A percentile compares a stretch with the other conserved stretches of the same genome.
Conservation (phyloP, 345 rosid genomes). For the Physaria fendleri region DNA sequence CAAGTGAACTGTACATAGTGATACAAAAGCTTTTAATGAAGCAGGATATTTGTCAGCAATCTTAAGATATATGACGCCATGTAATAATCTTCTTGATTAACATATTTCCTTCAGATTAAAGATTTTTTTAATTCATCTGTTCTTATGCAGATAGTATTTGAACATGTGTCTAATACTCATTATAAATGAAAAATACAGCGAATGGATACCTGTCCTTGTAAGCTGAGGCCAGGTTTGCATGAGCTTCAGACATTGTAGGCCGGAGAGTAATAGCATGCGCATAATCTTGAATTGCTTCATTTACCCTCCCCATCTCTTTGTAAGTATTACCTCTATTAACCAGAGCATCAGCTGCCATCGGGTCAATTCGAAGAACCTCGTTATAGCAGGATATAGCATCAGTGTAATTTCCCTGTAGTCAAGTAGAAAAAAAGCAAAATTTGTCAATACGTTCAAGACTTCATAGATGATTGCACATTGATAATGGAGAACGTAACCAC, state of each 20-base stretch:
- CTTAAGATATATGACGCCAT: neutral
- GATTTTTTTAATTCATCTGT: neutral
- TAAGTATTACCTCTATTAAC: constrained; percentile 96
- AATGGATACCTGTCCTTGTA: constrained; percentile 84
- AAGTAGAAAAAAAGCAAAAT: constrained; percentile 6
- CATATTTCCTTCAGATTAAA: neutral
- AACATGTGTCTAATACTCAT: neutral
- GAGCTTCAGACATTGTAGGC: constrained; percentile 98
- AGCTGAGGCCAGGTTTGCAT: constrained; percentile 99
- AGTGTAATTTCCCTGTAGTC: constrained; percentile 70
- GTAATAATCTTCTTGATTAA: neutral
- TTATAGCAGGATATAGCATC: constrained; percentile 98
- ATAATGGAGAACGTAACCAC: constrained; percentile 28
- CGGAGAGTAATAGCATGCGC: constrained; percentile 67
- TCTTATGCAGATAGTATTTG: neutral
- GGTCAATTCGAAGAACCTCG: constrained; percentile 97
- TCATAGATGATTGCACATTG: neutral
- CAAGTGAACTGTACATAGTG: neutral
- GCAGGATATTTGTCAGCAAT: neutral
- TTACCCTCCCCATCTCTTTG: constrained; percentile 93
- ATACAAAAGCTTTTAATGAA: neutral
- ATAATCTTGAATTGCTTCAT: constrained; percentile 95
- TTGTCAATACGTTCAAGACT: neutral
- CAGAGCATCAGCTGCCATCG: constrained; percentile 94
- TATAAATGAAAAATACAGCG: neutral